Base-by-base conservation (phyloP, 2,329 filamentous ascomycete species). In the Dactylonectria estremocensis region DNA sequence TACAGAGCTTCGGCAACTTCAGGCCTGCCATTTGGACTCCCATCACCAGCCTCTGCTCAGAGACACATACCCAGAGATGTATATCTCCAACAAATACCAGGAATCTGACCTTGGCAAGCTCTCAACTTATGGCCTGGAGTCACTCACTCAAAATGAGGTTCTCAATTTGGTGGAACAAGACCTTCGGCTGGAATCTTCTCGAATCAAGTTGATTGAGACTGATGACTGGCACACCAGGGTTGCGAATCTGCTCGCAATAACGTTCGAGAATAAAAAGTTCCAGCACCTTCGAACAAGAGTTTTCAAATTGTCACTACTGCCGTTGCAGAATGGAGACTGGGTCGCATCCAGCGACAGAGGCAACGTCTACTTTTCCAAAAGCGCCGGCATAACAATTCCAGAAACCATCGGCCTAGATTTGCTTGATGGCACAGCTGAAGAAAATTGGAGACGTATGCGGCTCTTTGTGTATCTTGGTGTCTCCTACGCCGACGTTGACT, bases 301-400 rank as follows among this genome's bases (percentile, higher is more conserved):
- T 20, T 8, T 16, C 6, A 24, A 56, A 31, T 11, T 56, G 8
- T 13, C 53, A 28, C 14, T 56, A 11, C 18, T 56, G 10, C 35
- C 35, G 9, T 18, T 56, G 20, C 33, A 24, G 14, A 20, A 24
- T 43, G 35, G 37, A 7, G 3, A 43, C 37, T 56, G 53, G 53
- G 53, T 45, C 14, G 40, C 14, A 28, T 24, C 37, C 37, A 56
- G 24, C 14, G 20, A 8, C 7, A 43, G 11, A 40, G 53, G 2
- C 22, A 28, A n/a, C 22, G 18, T 56, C 20, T 56, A 45, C 53
- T 56, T 56, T 56, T 45, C 35, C 7, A 5, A 56, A 56, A 43
- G 53, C 5, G 14, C 13, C 3, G 37, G 14, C 7, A 8, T 56
- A 28, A 11, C 1, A 2, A 56, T 56, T 43, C 53, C 53, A 20